phyloP scores from a whole-genome alignment of 2,329 filamentous ascomycete genomes.

The Cytospora chrysosperma region DNA sequence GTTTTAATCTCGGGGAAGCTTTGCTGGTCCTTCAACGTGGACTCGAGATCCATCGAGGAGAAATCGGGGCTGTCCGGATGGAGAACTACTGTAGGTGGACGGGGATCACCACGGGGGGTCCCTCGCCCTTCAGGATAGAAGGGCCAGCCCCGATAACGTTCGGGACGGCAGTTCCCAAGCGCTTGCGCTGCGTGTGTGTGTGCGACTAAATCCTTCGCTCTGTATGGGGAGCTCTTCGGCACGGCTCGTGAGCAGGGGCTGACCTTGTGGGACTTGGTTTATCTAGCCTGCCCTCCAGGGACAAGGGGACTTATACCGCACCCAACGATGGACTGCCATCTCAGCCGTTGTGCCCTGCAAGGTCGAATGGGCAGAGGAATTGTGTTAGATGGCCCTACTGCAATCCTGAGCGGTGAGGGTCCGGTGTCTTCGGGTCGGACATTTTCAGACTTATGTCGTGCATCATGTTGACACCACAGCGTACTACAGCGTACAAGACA shows the following conservation, averaged over 20 bases:
- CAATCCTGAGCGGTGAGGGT: neutral
- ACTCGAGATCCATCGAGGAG: neutral
- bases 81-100: neutral
- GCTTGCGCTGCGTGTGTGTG: neutral
- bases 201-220: neutral
- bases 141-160: neutral
- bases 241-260: neutral
- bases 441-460: neutral
- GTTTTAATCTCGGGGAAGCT: conserved; percentile 16
- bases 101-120: neutral
- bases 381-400: neutral
- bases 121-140: neutral
- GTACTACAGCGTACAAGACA: neutral
- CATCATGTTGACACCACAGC: neutral
- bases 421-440: neutral
- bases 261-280: neutral
- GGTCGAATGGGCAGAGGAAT: neutral
- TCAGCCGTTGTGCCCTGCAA: neutral
- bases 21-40: conserved; percentile 5
- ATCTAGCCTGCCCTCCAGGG: neutral
- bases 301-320: neutral
- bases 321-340: neutral
- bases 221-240: neutral
- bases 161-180: neutral
- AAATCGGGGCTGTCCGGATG: neutral